Base-by-base conservation (phyloP, 2,329 filamentous ascomycete genomes). In the Escovopsis sp. region DNA sequence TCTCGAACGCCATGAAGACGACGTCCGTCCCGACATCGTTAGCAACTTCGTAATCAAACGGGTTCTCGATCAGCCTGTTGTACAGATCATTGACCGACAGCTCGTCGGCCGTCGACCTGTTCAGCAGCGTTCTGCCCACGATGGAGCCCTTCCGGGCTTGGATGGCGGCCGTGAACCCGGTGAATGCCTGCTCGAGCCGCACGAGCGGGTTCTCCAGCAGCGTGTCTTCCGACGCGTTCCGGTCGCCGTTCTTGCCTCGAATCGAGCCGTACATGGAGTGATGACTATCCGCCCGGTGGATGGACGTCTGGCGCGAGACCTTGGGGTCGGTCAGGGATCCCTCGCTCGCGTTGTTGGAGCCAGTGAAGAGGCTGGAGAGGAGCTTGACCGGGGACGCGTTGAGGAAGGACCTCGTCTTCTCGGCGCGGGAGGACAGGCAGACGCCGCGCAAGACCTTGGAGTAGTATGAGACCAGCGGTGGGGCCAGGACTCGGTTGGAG, bases 1-100 rank as follows among this genome's bases (percentile, higher is more conserved):
- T 95, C 58, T 95, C 88, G 57, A 95, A 96, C 0, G 88, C 83
- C 26, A 84, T 82, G 55, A 95, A 94, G 5, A 96, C 72, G 18
- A 89, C 79, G 54, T 95, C 87, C 8, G 89, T 77, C 3, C 80
- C 74, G 8, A 85, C 72, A 45, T 94, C 86, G 0, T 78, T 73
- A 2, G 84, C 77, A 9, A 79, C 68, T 42, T 93, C 82, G 48
- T 84, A 72, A 53, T 85, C 86, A 41, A 77, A 81, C 0, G 87
- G 85, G 49, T 82, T 82, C 57, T 94, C 87, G 15, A 94, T 77
- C 12, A 95, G 71, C 32, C 79, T 75, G 56, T 94, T 94, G 63
- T 94, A 95, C 2, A 95, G 68, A 51, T 94, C 86, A 53, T 94
- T 94, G 50, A 94, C 82, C 1, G 75, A 68, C 6, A 89, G 70